Percentiles rank a stretch among this genome's conserved stretches.
Conservation (phyloP, 179 eudicot genomes). For the Beta corolliflora region DNA sequence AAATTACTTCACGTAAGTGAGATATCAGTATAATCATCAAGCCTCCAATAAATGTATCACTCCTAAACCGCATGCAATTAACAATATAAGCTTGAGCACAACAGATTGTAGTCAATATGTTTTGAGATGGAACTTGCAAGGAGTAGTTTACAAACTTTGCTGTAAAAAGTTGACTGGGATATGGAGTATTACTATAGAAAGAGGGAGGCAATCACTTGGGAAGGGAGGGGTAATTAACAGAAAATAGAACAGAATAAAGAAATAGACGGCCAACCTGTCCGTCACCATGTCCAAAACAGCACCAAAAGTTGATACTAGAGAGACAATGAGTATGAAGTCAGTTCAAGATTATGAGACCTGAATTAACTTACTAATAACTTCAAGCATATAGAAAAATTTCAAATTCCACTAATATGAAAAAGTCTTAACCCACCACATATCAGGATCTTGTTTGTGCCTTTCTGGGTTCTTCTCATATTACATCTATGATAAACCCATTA, state of each 20-base stretch:
- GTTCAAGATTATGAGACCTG: not conserved
- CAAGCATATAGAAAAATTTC: not conserved
- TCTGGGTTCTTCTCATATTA: not conserved
- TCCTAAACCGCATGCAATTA: not conserved
- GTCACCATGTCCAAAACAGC: constrained; percentile 99
- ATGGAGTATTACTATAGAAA: not conserved
- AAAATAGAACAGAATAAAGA: not conserved
- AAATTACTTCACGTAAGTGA: constrained; percentile 7
- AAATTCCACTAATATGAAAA: not conserved
- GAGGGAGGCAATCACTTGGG: not conserved
- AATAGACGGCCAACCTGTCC: constrained; percentile 55
- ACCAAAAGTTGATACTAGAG: constrained; percentile 85
- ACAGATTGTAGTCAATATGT: not conserved
- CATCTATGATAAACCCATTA: not conserved
- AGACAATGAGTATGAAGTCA: constrained; percentile 24
- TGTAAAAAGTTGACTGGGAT: not conserved
- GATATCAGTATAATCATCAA: not conserved
- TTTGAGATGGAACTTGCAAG: not conserved
- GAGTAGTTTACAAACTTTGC: not conserved
- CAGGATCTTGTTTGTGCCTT: not conserved
- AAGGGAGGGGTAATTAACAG: not conserved
- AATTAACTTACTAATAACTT: not conserved
- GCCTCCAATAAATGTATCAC: not conserved
- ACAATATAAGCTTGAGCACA: not conserved
- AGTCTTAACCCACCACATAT: not conserved